phyloP scores from a whole-genome alignment of 345 rosid species.

The Arabis alpina region DNA sequence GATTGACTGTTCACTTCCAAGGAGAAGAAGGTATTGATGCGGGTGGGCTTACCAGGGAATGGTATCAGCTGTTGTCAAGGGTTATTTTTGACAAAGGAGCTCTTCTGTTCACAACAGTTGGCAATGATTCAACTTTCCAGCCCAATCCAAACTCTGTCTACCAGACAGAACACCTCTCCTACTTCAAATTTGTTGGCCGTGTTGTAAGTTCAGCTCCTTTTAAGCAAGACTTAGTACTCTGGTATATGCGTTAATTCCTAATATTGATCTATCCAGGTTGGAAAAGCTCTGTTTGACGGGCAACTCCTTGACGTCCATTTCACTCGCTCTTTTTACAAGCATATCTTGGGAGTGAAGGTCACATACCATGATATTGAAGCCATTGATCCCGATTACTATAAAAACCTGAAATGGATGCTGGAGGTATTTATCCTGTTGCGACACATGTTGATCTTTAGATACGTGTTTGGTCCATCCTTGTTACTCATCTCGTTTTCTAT shows the following conservation, averaged over 20 bases:
- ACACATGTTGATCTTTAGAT: not conserved
- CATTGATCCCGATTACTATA: slow-evolving; percentile 90
- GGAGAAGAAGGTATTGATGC: slow-evolving; percentile 99
- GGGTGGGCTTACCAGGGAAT: slow-evolving; percentile 98
- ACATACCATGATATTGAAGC: slow-evolving; percentile 98
- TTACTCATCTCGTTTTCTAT: slow-evolving; percentile 29
- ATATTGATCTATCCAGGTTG: slow-evolving; percentile 62
- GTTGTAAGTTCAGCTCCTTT: slow-evolving; percentile 65
- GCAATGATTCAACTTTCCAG: slow-evolving; percentile 97
- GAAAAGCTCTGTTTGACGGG: slow-evolving; percentile 94
- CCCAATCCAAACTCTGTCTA: slow-evolving; percentile 96
- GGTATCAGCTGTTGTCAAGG: slow-evolving; percentile 96
- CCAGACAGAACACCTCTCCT: slow-evolving; percentile 98
- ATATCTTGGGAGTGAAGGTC: slow-evolving; percentile 87
- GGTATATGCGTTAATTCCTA: slow-evolving; percentile 27
- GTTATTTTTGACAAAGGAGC: slow-evolving; percentile 97
- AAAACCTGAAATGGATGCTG: slow-evolving; percentile 93
- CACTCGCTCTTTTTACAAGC: slow-evolving; percentile 98
- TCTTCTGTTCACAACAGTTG: slow-evolving; percentile 92
- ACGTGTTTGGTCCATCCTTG: not conserved
- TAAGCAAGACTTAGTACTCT: not conserved
- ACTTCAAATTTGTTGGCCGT: slow-evolving; percentile 96
- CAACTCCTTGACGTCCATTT: slow-evolving; percentile 97
- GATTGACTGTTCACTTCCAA: slow-evolving; percentile 93
- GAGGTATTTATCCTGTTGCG: slow-evolving; percentile 58